Conservation (phyloP, 2,329 filamentous ascomycete species). For the Albophoma yamanashiensis region DNA sequence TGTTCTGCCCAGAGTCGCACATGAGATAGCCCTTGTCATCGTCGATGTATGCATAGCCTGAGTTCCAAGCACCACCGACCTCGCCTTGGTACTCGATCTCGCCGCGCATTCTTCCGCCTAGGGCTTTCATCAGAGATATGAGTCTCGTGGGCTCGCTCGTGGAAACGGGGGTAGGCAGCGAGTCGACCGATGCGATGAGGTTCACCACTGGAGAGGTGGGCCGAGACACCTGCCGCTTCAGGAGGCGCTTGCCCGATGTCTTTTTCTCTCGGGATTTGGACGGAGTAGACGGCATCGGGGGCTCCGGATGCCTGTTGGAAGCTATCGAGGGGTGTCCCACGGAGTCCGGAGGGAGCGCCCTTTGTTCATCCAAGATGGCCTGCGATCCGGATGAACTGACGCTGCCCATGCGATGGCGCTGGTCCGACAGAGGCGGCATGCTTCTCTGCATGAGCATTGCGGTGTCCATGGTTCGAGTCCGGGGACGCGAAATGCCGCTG, state of each 20-base stretch:
- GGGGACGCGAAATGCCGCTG: constrained; percentile 32
- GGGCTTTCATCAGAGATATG: constrained; percentile 63
- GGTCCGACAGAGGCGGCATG: constrained; percentile 29
- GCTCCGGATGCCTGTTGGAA: constrained; percentile 22
- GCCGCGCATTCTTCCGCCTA: constrained; percentile 72
- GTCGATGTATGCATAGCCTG: constrained; percentile 68
- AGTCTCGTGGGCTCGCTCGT: constrained; percentile 63
- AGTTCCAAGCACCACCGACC: constrained; percentile 51
- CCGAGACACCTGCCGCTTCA: constrained; percentile 45
- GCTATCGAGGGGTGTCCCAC: constrained; percentile 29
- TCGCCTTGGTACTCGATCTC: constrained; percentile 62
- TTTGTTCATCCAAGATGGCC: constrained; percentile 39
- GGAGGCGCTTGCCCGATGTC: constrained; percentile 34
- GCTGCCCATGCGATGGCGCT: constrained; percentile 57
- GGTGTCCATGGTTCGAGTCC: constrained; percentile 49
- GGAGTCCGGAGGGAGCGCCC: constrained; percentile 30
- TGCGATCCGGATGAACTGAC: constrained; percentile 53
- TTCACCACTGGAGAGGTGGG: constrained; percentile 47
- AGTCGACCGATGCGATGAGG: constrained; percentile 47
- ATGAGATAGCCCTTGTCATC: constrained; percentile 65
- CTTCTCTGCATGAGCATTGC: constrained; percentile 36
- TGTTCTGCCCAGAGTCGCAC: constrained; percentile 54
- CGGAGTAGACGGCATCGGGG: constrained; percentile 11
- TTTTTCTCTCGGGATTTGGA: constrained; percentile 27
- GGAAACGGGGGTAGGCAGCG: constrained; percentile 46